phyloP scores from a whole-genome alignment of 2,329 filamentous ascomycete species.

The Dothideomycetes sp. region DNA sequence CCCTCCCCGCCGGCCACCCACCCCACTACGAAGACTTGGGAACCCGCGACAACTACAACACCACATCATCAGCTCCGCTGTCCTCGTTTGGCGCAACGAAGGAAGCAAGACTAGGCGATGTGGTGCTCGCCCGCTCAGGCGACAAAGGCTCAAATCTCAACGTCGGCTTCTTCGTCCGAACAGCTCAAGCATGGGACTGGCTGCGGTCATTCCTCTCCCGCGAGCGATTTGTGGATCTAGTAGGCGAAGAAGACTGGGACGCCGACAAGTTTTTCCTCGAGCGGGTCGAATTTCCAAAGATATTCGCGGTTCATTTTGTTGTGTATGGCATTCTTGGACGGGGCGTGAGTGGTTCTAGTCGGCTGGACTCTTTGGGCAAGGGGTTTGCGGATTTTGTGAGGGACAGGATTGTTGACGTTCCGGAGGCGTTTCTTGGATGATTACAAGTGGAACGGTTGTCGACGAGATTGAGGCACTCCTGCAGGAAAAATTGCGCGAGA shows the following conservation, averaged over 20 bases:
- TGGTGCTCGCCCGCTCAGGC: slow-evolving; percentile 22
- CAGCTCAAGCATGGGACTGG: slow-evolving; percentile 22
- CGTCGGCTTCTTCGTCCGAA: slow-evolving; percentile 30
- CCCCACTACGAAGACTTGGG: slow-evolving; percentile 17
- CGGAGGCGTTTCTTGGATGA: background rate
- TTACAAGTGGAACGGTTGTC: too few relatives aligned
- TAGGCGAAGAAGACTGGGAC: slow-evolving; percentile 17
- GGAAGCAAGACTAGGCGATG: slow-evolving; percentile 25
- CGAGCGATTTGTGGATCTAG: slow-evolving; percentile 16
- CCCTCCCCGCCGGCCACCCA: slow-evolving; percentile 16
- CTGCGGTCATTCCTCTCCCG: slow-evolving; percentile 17
- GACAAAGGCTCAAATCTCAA: slow-evolving; percentile 25
- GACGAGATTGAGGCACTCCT: too few relatives aligned
- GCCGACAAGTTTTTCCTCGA: slow-evolving; percentile 24
- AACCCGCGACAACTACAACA: slow-evolving; percentile 19
- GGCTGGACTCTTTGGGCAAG: background rate
- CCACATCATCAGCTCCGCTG: slow-evolving; percentile 17
- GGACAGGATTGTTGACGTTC: background rate
- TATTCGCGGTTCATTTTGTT: slow-evolving; percentile 28
- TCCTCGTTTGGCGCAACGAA: slow-evolving; percentile 24
- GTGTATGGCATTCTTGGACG: background rate
- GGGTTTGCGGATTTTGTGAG: background rate
- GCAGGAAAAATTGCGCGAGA: too few relatives aligned
- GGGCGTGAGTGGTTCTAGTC: background rate
- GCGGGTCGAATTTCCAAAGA: slow-evolving; percentile 26